Conservation (phyloP, 495 filamentous ascomycete species). For the Hyaloscypha bicolor region DNA sequence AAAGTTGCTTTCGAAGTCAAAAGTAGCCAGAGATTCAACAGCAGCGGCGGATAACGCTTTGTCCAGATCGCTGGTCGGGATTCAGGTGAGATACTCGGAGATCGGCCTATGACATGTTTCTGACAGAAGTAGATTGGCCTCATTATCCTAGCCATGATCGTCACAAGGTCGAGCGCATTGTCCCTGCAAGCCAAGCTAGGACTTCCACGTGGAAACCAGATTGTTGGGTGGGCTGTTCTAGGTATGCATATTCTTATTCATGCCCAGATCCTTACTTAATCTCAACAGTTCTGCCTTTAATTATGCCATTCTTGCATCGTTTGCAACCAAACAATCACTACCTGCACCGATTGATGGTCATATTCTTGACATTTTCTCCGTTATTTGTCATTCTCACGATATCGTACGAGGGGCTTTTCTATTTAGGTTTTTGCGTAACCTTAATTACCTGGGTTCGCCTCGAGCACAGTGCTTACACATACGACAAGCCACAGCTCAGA, state of each 20-base stretch:
- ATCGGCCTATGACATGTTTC: constrained; percentile 10
- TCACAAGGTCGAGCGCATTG: constrained; percentile 79
- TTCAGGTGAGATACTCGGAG: constrained; percentile 30
- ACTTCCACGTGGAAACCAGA: constrained; percentile 86
- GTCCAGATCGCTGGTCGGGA: constrained; percentile 31
- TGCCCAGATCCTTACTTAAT: not conserved
- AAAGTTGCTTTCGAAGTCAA: constrained; percentile 52
- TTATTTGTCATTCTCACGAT: constrained; percentile 96
- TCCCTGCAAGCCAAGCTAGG: constrained; percentile 86
- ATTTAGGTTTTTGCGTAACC: constrained; percentile 82
- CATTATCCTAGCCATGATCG: constrained; percentile 77
- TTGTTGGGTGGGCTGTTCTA: constrained; percentile 83
- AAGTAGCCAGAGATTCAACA: constrained; percentile 24
- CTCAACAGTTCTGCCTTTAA: constrained; percentile 67
- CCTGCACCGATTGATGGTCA: constrained; percentile 82
- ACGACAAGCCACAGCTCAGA: constrained; percentile 31
- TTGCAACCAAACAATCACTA: constrained; percentile 85
- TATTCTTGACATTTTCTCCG: constrained; percentile 93
- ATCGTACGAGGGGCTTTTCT: constrained; percentile 97
- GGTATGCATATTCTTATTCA: constrained; percentile 51
- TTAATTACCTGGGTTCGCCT: constrained; percentile 89
- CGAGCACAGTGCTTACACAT: constrained; percentile 76
- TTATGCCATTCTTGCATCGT: constrained; percentile 79
- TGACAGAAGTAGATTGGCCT: constrained; percentile 65
- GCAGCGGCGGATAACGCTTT: constrained; percentile 23